Percentiles rank a stretch among this genome's conserved stretches.
These are phyloP conservation scores for Apiospora hydei DNA, from an alignment of 2,329 filamentous ascomycete genomes.

Conservation along the genomic window DNA sequence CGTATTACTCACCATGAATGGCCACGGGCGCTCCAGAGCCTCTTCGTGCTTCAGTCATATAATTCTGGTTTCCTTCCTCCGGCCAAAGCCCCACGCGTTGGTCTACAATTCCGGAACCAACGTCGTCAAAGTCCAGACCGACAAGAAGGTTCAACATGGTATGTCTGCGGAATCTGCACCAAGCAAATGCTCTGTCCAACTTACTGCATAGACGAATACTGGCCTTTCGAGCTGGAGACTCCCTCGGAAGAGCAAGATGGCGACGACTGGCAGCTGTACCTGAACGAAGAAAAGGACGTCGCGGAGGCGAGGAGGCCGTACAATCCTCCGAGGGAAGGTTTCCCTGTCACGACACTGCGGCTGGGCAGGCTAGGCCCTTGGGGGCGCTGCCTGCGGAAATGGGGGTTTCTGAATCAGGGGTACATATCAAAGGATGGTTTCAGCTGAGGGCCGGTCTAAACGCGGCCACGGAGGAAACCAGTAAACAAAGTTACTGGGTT, in stretches of 20 bases:
- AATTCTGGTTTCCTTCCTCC: not conserved
- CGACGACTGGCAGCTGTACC: not conserved
- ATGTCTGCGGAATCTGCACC: not conserved
- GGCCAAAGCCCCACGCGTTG: not conserved
- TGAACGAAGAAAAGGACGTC: not conserved
- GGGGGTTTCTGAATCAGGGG: not conserved
- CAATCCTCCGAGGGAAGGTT: not conserved
- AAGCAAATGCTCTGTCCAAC: not conserved
- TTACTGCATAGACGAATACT: not conserved
- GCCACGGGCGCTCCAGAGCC: not conserved
- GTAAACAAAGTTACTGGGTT: not conserved
- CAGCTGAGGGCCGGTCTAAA: not conserved
- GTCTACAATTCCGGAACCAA: not conserved
- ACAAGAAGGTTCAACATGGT: not conserved
- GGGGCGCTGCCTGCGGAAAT: not conserved
- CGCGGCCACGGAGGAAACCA: too few relatives aligned
- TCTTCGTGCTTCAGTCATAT: not conserved
- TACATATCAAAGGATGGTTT: not conserved
- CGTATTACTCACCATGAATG: not conserved
- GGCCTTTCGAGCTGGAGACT: not conserved
- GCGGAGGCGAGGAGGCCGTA: not conserved
- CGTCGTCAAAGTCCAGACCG: not conserved
- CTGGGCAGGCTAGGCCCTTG: not conserved
- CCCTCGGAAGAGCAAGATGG: not conserved
- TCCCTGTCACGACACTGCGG: not conserved